Base-by-base conservation (phyloP, 495 filamentous ascomycete species). In the Haplographium delicatum region DNA sequence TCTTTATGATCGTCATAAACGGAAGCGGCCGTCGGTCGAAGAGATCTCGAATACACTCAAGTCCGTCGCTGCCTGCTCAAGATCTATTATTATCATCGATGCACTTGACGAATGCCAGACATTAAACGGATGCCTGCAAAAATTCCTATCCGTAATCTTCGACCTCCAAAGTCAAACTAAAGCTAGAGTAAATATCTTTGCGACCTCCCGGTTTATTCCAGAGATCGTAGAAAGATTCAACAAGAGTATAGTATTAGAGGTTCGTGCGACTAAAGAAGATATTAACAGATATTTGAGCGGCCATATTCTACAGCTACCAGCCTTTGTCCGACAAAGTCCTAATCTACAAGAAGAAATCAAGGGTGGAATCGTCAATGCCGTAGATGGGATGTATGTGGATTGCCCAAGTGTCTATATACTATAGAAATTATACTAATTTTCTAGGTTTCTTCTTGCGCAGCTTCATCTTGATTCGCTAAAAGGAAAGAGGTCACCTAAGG, bases 1-100 rank as follows among this genome's bases (percentile, higher is more conserved):
- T 22, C 41, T 68, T 1, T 64, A 62, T 53, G 44, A 58, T 22
- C 37, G 52, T 22, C 54, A 61, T 40, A 45, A 47, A 27, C 56
- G 51, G 11, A 62, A 42, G 33, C 54, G 59, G 11, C 68, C 67
- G 41, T 57, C 57, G 38, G 28, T 66, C 42, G 57, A 62, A 15
- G 43, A 53, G 27, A 27, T 53, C n/a, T 53, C 35, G 16, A 42
- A 13, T 40, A 15, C 35, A 3, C 55, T 74, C 6, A 45, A 62
- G 3, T 56, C 51, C 9, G 50, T 53, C n/a, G 22, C 18, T 1
- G 1, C 31, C 19, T n/a, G n/a, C n/a, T n/a, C n/a, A n/a, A n/a
- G n/a, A n/a, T n/a, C n/a, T n/a, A n/a, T n/a, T n/a, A n/a, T n/a
- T n/a, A n/a, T n/a, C n/a, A n/a, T n/a, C n/a, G n/a, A n/a, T n/a